Conservation (phyloP, 73 alveolate genomes). For the Paramecium caudatum region DNA sequence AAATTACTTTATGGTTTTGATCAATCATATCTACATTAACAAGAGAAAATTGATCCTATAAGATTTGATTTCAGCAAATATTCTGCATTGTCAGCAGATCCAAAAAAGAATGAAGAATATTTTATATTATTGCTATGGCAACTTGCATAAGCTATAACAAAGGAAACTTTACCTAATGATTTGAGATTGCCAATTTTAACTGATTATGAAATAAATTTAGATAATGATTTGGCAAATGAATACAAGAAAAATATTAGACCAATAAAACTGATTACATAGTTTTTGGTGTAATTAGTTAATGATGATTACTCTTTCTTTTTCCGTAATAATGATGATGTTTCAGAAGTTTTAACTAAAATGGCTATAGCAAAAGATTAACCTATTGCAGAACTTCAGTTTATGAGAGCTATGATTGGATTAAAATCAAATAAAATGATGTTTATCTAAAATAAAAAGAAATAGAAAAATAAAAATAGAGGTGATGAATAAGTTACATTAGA, state of each 20-base stretch:
- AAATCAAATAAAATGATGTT: conserved; percentile 60
- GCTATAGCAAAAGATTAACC: conserved; percentile 32
- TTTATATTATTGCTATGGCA: conserved; percentile 43
- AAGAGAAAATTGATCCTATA: background rate
- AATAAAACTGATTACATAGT: background rate
- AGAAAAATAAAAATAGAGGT: background rate
- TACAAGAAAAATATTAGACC: background rate
- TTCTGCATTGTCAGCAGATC: conserved; percentile 55
- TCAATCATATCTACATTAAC: conserved; percentile 1
- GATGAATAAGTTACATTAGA: background rate
- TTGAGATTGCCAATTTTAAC: conserved; percentile 29
- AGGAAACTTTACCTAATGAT: conserved; percentile 50
- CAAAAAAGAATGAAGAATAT: conserved; percentile 2
- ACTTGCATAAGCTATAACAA: conserved; percentile 55
- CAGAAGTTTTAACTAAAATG: background rate
- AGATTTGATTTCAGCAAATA: conserved; percentile 55
- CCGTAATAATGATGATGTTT: background rate
- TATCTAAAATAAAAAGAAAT: conserved; percentile 19
- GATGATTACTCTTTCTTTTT: conserved; percentile 62
- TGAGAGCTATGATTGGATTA: conserved; percentile 60
- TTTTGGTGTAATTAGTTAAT: background rate
- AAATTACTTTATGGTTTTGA: conserved; percentile 60
- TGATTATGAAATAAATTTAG: background rate
- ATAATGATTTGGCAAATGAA: background rate
- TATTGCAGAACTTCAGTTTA: background rate